Evolutionary conservation across 2,329 filamentous ascomycete genomes (phyloP).

Genomic region (Penicillium sp.): DNA sequence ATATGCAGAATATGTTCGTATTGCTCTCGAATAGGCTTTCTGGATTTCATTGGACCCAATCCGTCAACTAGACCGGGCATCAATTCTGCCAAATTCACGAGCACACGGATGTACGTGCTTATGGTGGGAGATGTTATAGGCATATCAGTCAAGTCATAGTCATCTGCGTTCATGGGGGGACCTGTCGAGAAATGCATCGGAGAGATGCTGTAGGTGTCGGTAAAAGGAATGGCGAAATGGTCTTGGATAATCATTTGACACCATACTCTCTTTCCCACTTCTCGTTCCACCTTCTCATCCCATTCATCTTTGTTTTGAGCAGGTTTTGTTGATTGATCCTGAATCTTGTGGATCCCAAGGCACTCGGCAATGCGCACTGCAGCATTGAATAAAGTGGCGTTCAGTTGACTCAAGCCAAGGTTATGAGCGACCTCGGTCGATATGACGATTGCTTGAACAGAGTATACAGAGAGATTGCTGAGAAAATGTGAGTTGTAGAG

Average conservation of each 20-base stretch:
- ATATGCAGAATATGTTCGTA: constrained; percentile 40
- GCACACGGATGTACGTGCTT: constrained; percentile 31
- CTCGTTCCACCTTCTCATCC: constrained; percentile 29
- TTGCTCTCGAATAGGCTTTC: constrained; percentile 36
- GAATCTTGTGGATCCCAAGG: constrained; percentile 30
- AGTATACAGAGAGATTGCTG: constrained; percentile 31
- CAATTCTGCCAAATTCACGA: constrained; percentile 34
- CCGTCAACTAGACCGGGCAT: constrained; percentile 39
- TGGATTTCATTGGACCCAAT: constrained; percentile 33
- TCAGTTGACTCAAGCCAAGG: constrained; percentile 38
- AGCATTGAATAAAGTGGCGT: constrained; percentile 37
- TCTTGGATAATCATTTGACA: constrained; percentile 42
- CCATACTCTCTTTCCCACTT: constrained; percentile 41
- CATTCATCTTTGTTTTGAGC: constrained; percentile 21
- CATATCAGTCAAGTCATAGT: constrained; percentile 29
- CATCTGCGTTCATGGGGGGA: constrained; percentile 38
- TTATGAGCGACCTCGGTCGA: constrained; percentile 42
- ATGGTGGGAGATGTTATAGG: constrained; percentile 23
- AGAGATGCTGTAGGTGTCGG: constrained; percentile 40
- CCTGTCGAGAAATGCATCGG: constrained; percentile 38
- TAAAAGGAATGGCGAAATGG: constrained; percentile 39
- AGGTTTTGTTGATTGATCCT: constrained; percentile 13
- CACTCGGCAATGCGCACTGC: constrained; percentile 40
- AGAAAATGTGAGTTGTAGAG: constrained; percentile 37
- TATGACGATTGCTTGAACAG: constrained; percentile 41